These are phyloP conservation scores for Microdochium bolleyi DNA, from an alignment of 2,329 filamentous ascomycete genomes.

Conservation along the genomic window DNA sequence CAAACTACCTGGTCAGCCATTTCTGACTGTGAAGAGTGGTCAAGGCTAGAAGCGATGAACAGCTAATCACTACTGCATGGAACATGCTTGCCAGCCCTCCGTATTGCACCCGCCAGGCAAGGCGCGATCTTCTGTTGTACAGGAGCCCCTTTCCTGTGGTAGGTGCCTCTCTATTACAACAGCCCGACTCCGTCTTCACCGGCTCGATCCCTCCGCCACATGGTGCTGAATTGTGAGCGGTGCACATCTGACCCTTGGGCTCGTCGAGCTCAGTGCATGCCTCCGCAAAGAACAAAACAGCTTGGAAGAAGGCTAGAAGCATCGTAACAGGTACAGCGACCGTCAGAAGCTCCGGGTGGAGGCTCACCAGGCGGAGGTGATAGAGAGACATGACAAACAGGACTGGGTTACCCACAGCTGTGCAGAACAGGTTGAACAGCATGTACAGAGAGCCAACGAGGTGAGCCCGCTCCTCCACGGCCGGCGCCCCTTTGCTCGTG, in stretches of 20 bases:
- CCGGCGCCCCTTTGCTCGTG: background rate
- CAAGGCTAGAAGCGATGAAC: background rate
- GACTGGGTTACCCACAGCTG: background rate
- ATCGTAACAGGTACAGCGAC: background rate
- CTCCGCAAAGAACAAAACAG: background rate
- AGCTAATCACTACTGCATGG: constrained; percentile 1
- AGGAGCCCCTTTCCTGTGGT: background rate
- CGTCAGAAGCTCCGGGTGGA: background rate
- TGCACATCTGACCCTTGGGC: background rate
- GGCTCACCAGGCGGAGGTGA: background rate
- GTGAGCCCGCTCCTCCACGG: background rate
- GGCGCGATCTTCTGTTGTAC: background rate
- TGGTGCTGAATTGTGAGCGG: background rate
- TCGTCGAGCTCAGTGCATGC: background rate
- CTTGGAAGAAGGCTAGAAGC: background rate
- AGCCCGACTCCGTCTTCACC: background rate
- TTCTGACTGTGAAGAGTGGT: constrained; percentile 1
- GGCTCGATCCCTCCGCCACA: background rate
- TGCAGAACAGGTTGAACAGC: background rate
- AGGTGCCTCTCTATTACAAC: background rate
- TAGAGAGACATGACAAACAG: background rate
- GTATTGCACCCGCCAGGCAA: constrained; percentile 1
- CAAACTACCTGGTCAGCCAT: constrained; percentile 16
- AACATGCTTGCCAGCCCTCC: background rate
- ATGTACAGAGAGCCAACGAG: background rate